A percentile compares a stretch with the other conserved stretches of the same genome.
Conservation (phyloP, 352 stramenopile genomes). For the Pythium graminicola region DNA sequence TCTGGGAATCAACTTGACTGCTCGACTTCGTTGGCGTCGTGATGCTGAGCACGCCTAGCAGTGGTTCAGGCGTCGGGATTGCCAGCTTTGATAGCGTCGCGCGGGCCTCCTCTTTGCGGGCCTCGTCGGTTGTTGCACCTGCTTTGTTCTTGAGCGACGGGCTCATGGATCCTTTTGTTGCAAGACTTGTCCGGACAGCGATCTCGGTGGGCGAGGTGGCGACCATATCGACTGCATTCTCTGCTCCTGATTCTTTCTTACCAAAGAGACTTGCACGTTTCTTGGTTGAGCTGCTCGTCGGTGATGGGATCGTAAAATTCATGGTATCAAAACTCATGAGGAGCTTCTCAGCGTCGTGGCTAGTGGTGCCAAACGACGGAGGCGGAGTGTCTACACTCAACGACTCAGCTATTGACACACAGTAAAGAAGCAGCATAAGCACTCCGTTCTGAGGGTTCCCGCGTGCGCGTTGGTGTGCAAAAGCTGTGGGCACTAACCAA, state of each 20-base stretch:
- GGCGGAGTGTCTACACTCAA: slow-evolving; percentile 33
- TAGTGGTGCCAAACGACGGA: slow-evolving; percentile 20
- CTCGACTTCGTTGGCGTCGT: slow-evolving; percentile 16
- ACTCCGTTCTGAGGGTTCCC: slow-evolving; percentile 8
- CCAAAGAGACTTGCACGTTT: slow-evolving; percentile 38
- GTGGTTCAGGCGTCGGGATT: slow-evolving; percentile 29
- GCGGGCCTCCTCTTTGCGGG: slow-evolving; percentile 31
- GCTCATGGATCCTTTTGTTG: slow-evolving; percentile 23
- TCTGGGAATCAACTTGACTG: not conserved
- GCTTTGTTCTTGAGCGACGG: slow-evolving; percentile 34
- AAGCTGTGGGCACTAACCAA: slow-evolving; percentile 48
- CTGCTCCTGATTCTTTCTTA: slow-evolving; percentile 23
- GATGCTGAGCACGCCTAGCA: slow-evolving; percentile 43
- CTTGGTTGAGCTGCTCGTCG: slow-evolving; percentile 50
- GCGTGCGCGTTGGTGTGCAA: slow-evolving; percentile 5
- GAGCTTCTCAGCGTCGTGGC: slow-evolving; percentile 61
- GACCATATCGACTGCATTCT: slow-evolving; percentile 4
- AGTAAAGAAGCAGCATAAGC: slow-evolving; percentile 16
- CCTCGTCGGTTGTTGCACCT: slow-evolving; percentile 27
- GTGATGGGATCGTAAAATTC: slow-evolving; percentile 75
- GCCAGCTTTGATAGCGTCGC: slow-evolving; percentile 25
- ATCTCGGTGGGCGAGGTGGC: not conserved
- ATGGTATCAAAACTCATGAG: slow-evolving; percentile 88
- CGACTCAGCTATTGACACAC: slow-evolving; percentile 43
- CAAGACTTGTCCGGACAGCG: not conserved